Percentiles rank a stretch among this genome's conserved stretches.
These are phyloP conservation scores for Carallia pectinifolia DNA, from an alignment of 345 rosid species.

Conservation along the genomic window DNA sequence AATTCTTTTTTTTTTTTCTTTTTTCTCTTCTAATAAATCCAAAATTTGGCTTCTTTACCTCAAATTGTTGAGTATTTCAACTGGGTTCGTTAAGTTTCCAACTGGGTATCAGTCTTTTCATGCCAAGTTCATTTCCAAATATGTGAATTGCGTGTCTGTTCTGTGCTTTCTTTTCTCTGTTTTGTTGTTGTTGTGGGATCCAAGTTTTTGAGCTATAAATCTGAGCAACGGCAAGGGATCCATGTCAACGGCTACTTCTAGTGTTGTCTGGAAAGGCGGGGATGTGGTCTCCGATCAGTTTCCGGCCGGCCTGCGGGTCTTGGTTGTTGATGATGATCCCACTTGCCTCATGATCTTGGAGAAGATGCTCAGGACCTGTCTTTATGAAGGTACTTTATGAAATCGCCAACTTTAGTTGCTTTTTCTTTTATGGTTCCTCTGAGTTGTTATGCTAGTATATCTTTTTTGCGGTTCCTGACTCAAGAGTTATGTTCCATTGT, in stretches of 20 bases:
- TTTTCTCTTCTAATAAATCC: conserved; percentile 25
- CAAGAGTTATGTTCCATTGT: conserved; percentile 12
- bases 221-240: conserved; percentile 60
- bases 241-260: conserved; percentile 61
- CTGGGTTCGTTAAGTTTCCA: conserved; percentile 37
- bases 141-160: conserved; percentile 20
- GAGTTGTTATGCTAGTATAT: neutral
- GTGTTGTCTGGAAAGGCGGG: conserved; percentile 42
- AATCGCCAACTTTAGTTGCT: neutral
- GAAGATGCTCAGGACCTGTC: conserved; percentile 80
- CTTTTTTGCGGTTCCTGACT: conserved; percentile 10
- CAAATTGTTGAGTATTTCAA: conserved; percentile 27
- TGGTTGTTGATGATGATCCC: conserved; percentile 96
- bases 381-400: conserved; percentile 57
- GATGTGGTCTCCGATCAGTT: conserved; percentile 62
- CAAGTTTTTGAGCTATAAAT: conserved; percentile 51
- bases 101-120: conserved; percentile 29
- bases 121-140: conserved; percentile 25
- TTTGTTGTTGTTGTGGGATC: conserved; percentile 17
- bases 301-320: conserved; percentile 79
- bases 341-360: conserved; percentile 89
- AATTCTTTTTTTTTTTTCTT: conserved; percentile 1
- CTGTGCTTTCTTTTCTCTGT: conserved; percentile 16
- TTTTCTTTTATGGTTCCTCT: neutral
- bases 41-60: conserved; percentile 23